A percentile compares a stretch with the other conserved stretches of the same genome.
These are phyloP conservation scores for Coccomyxa sp. DNA, from an alignment of 139 green algal genomes.

Conservation along the genomic window DNA sequence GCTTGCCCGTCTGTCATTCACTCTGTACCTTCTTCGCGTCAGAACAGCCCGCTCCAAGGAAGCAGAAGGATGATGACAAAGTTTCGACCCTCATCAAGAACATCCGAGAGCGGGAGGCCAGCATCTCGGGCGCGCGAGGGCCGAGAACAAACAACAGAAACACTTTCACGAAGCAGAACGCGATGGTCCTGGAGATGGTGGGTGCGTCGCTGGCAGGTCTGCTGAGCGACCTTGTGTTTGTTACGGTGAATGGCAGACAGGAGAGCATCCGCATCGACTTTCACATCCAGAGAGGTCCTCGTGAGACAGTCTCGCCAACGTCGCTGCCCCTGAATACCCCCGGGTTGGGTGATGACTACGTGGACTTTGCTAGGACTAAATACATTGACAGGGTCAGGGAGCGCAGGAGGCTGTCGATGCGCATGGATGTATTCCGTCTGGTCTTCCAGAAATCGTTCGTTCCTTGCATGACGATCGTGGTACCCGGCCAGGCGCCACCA, in stretches of 20 bases:
- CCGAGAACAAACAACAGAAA: not conserved
- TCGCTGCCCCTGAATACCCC: not conserved
- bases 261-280: not conserved
- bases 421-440: not conserved
- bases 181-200: not conserved
- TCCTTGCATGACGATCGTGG: not conserved
- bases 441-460: not conserved
- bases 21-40: not conserved
- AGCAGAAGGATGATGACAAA: not conserved
- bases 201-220: not conserved
- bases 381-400: not conserved
- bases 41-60: not conserved
- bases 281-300: not conserved
- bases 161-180: not conserved
- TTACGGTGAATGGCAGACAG: not conserved
- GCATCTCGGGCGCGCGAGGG: not conserved
- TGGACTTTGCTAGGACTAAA: not conserved
- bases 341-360: not conserved
- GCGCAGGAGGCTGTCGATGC: not conserved
- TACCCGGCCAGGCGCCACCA: not conserved
- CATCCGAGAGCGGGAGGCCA: not conserved
- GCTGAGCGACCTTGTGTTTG: not conserved
- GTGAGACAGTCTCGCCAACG: not conserved
- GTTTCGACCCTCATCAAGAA: constrained; percentile 1
- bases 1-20: not conserved